Conservation (phyloP, 139 green algal genomes). For the Pleodorina starrii region DNA sequence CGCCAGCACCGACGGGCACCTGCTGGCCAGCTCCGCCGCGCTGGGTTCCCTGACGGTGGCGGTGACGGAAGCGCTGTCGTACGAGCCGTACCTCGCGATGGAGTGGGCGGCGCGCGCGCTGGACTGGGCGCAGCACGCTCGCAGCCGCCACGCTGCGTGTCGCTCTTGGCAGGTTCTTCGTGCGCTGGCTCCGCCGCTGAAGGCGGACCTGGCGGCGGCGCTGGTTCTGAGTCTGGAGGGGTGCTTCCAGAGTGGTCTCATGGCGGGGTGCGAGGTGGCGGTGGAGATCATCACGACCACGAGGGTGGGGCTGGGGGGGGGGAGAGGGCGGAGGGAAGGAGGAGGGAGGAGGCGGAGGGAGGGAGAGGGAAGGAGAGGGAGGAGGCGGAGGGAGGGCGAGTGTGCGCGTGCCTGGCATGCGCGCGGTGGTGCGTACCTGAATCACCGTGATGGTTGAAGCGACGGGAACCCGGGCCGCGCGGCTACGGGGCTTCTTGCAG, state of each 20-base stretch:
- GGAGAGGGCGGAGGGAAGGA: too few relatives aligned
- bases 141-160: constrained; percentile 74
- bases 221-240: constrained; percentile 85
- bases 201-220: constrained; percentile 72
- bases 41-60: constrained; percentile 62
- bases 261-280: constrained; percentile 17
- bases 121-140: constrained; percentile 83
- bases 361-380: too few relatives aligned
- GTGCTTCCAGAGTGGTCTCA: constrained; percentile 69
- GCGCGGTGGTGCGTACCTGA: too few relatives aligned
- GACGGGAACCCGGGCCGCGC: too few relatives aligned
- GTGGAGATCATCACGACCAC: constrained; percentile 49
- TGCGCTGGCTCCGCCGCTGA: constrained; percentile 78
- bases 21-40: constrained; percentile 42
- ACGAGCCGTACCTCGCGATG: constrained; percentile 33
- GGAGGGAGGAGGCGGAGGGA: too few relatives aligned
- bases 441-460: too few relatives aligned
- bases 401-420: too few relatives aligned
- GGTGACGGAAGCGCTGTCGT: constrained; percentile 54
- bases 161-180: constrained; percentile 88
- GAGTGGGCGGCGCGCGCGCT: constrained; percentile 47
- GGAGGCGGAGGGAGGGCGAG: too few relatives aligned
- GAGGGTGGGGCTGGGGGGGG: too few relatives aligned
- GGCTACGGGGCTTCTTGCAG: too few relatives aligned
- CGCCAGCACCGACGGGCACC: constrained; percentile 20